Evolutionary conservation across 345 rosid genomes (phyloP).

Genomic region (Eucalyptus sideroxylon): DNA sequence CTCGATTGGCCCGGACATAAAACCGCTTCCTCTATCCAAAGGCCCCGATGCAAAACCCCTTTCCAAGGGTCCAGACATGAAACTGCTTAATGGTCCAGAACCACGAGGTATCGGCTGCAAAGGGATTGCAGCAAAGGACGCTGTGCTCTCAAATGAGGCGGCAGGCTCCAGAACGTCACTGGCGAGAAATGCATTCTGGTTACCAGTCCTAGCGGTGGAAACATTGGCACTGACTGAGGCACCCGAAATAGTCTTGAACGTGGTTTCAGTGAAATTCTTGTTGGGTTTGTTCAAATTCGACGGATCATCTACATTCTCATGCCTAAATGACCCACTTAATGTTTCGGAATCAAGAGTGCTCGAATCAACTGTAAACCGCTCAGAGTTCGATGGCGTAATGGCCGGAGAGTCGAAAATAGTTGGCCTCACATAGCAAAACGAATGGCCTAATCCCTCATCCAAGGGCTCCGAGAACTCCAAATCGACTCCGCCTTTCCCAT

Average conservation of each 20-base stretch:
- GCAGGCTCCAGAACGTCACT: slow-evolving; percentile 82
- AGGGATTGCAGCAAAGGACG: slow-evolving; percentile 86
- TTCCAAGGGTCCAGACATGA: slow-evolving; percentile 94
- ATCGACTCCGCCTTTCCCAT: slow-evolving; percentile 73
- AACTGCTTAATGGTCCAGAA: slow-evolving; percentile 79
- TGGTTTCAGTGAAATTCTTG: slow-evolving; percentile 72
- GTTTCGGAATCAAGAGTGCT: slow-evolving; percentile 93
- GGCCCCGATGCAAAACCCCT: slow-evolving; percentile 93
- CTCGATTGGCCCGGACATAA: slow-evolving; percentile 94
- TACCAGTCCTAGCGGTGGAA: slow-evolving; percentile 86
- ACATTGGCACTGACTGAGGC: slow-evolving; percentile 98
- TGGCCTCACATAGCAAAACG: slow-evolving; percentile 94
- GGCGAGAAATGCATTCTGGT: slow-evolving; percentile 56
- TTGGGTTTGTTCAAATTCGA: slow-evolving; percentile 33
- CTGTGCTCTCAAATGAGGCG: slow-evolving; percentile 93
- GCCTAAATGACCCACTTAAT: slow-evolving; percentile 72
- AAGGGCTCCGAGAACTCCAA: slow-evolving; percentile 74
- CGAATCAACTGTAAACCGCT: slow-evolving; percentile 92
- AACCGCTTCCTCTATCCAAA: slow-evolving; percentile 69
- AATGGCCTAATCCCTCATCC: slow-evolving; percentile 96
- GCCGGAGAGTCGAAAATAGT: slow-evolving; percentile 76
- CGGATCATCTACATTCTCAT: slow-evolving; percentile 66
- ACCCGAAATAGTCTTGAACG: slow-evolving; percentile 90
- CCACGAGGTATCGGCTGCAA: slow-evolving; percentile 90
- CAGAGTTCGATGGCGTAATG: slow-evolving; percentile 85